phyloP scores from a whole-genome alignment of 345 rosid species.

The Microcos paniculata region DNA sequence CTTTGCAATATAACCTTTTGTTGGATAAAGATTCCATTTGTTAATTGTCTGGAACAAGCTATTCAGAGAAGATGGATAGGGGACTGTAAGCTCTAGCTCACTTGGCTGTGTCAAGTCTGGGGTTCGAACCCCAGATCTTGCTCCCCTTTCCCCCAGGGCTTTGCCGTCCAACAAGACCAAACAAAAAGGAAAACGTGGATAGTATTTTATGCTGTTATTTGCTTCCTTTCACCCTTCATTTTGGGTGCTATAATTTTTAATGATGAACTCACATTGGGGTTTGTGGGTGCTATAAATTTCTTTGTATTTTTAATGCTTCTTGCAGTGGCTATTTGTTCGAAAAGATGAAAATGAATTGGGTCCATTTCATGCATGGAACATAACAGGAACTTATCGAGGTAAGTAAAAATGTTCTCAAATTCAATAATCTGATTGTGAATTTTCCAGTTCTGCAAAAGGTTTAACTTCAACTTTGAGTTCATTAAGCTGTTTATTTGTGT shows the following conservation, averaged over 20 bases:
- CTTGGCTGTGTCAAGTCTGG: too few species aligned
- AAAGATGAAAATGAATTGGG: slow-evolving; percentile 67
- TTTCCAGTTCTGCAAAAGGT: background rate
- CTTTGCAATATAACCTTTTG: background rate
- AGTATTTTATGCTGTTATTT: background rate
- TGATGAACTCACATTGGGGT: background rate
- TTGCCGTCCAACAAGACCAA: too few species aligned
- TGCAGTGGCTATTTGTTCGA: slow-evolving; percentile 77
- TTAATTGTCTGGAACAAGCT: background rate
- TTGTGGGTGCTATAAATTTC: background rate
- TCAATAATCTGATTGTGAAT: background rate
- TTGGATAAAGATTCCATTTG: background rate
- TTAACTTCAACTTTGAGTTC: slow-evolving; percentile 5
- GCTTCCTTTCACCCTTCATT: background rate
- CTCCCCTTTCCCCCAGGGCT: too few species aligned
- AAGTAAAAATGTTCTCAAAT: slow-evolving; percentile 26
- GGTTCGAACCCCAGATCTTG: too few species aligned
- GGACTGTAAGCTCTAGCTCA: too few species aligned
- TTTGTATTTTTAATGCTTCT: slow-evolving; percentile 28
- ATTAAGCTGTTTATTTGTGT: background rate
- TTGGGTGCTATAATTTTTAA: background rate
- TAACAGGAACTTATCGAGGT: slow-evolving; percentile 99
- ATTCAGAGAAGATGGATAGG: background rate
- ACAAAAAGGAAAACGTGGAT: too few species aligned
- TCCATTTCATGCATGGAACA: slow-evolving; percentile 80